Evolutionary conservation across 1,284 basidiomycete genomes (phyloP), one percentile per base, ranked within the genome.

Genomic region (Austroboletus olivaceoglutinosus): DNA sequence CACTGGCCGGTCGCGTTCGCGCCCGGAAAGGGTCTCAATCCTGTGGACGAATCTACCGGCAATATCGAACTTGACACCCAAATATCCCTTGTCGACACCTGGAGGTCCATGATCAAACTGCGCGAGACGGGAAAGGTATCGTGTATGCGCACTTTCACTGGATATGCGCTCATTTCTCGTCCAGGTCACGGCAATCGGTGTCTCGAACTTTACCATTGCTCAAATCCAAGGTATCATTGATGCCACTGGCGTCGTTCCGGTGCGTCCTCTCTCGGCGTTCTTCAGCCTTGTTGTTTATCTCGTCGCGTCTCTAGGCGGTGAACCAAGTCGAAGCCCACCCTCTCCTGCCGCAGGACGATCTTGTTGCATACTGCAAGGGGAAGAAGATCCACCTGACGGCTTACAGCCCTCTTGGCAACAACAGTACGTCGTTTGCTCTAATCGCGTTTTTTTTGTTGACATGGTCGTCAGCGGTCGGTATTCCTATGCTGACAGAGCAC

Each of bases 251-350:
- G 85, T 89, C 48, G 78, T 83, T 48, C 92, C 92, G 19, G 86
- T 72, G 53, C 12, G 51, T 51, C 21, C 16, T 39, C 16, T 36
- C 31, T 30, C 23, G 3, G 5, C 1, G 3, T 11, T 29, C 3
- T 23, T 18, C 19, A 12, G 11, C 23, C 3, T 36, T 12, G 47
- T 25, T 46, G 38, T 39, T 55, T 11, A 54, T 22, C 34, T 3
- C 21, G 41, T 46, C 19, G 5, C 23, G 27, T 31, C 13, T 21
- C 12, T 51, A 83, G 78, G 69, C 78, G 37, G 83, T 76, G 43
- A 93, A 93, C 75, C 92, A 95, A 74, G 76, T 94, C 57, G 91
- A 94, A 70, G 82, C 82, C 30, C 93, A 95, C 74, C 91, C 92
- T 8, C 76, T 85, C 43, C 76, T 86, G 44, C 85, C 78, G 5